Percentiles rank a stretch among this genome's conserved stretches.
These are phyloP conservation scores for Flaveria bidentis DNA, from an alignment of 129 eudicot species.

Conservation along the genomic window DNA sequence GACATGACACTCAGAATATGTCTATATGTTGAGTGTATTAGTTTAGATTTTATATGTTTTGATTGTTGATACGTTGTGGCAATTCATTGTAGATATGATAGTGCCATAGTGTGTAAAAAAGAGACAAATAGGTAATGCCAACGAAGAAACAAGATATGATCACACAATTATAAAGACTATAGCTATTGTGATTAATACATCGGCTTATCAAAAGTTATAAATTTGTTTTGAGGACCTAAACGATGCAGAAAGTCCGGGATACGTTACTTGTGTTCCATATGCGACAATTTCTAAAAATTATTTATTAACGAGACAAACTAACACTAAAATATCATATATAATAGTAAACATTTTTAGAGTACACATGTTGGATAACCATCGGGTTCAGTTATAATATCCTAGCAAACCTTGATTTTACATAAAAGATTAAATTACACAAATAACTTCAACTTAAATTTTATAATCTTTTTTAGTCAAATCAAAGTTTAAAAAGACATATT, in stretches of 20 bases:
- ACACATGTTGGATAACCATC: too few relatives aligned
- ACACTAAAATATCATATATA: background rate
- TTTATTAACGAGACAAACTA: too few relatives aligned
- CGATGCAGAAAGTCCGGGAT: background rate
- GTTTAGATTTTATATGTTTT: too few relatives aligned
- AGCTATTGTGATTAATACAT: conserved; percentile 16
- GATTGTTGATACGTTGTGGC: background rate
- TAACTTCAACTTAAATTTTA: too few relatives aligned
- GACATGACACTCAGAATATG: too few relatives aligned
- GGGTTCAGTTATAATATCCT: background rate
- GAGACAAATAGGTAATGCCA: conserved; percentile 12
- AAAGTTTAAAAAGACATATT: background rate
- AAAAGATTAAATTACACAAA: too few relatives aligned
- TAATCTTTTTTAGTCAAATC: background rate
- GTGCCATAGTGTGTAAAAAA: background rate
- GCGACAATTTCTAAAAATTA: too few relatives aligned
- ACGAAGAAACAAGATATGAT: conserved; percentile 35
- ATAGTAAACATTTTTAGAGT: too few relatives aligned
- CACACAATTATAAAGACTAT: conserved; percentile 7
- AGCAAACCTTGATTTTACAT: background rate
- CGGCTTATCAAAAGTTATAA: too few relatives aligned
- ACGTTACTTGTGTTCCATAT: background rate
- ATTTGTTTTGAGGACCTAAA: too few relatives aligned
- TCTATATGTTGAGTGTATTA: too few relatives aligned
- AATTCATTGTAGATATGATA: conserved; percentile 13